Base-by-base conservation (phyloP, 805 yeast genomes). In the Saccharomyces kudriavzevii region DNA sequence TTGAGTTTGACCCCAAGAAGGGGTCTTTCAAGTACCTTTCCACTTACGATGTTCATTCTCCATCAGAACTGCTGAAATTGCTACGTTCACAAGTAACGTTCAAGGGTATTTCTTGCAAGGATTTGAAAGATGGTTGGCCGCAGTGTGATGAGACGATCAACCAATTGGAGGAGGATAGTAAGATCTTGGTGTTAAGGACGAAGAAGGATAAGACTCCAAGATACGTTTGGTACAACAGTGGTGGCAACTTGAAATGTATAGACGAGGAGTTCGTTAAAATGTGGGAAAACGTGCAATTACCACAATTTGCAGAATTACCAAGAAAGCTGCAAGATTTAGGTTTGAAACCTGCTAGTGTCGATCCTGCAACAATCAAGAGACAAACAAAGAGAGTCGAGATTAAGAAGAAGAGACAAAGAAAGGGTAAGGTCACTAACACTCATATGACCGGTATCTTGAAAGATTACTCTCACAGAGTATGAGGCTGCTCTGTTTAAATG, bases 311-410 rank as follows among this genome's bases (percentile, higher is more conserved):
- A 51, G 95, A 85, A 53, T 75, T 94, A 56, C 96, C 96, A 26
- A 82, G 84, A 52, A 81, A 82, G 54, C 77, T 94, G 57, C 79
- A 85, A 55, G 88, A 83, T 55, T 83, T 87, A 55, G 92, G 96
- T n/a, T 78, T 94, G 69, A 94, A 90, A 69, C 99, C 99, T 9
- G 92, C 98, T 0, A 87, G 94, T 65, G 94, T 90, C n/a, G 99
- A 94, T 67, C 98, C 99, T n/a, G 88, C 90, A 45, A 81, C 87
- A n/a, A 73, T 90, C 55, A 88, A 85, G 70, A 85, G 83, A 66
- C 81, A 79, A 53, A 70, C 75, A 17, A 71, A 77, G 1, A 74
- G 72, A 30, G 80, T 77, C 50, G 84, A 82, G 59, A 82, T 86
- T 69, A 92, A 90, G 72, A 90, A 86, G 68, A 89, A 89, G 80